Base-by-base conservation (phyloP, 768 basidiomycete genomes). In the Amanita fuliginea region DNA sequence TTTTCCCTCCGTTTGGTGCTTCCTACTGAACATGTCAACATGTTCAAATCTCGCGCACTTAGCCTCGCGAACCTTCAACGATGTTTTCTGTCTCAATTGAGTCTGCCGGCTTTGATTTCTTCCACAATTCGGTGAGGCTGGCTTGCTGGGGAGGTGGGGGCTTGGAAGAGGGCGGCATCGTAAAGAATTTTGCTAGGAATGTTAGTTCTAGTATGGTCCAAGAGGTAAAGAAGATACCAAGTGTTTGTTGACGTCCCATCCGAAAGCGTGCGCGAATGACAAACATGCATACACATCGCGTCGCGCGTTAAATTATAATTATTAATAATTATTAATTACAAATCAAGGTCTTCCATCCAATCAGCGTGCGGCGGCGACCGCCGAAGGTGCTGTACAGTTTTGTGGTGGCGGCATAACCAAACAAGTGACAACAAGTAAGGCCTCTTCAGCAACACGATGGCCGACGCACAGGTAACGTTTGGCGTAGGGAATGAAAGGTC, bases 121-220 rank as follows among this genome's bases (percentile, higher is more conserved):
- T 73, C 85, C 86, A 91, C 69, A 87, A 72, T 48, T 88, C 84
- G 50, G 77, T 72, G 34, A 92, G 75, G 57, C 70, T 88, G n/a
- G 86, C 71, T 61, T 92, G 88, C 51, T 87, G 86, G 6, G 82
- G 78, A 0, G 83, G 82, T 3, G 81, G 63, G 24, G 77, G 61
- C 64, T 86, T 88, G n/a, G 60, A 55, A 24, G 73, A 72, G 54
- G 73, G 74, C 0, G 88, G 84, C 83, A 88, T 85, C 51, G 73
- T 69, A 49, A 89, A 79, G 70, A 88, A 90, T 59, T 77, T 86
- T 33, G 80, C 86, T 90, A 53, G 7, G 33, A 10, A 9, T 47
- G 24, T 53, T 36, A 52, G 30, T 34, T 28, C 36, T 50, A 42
- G 35, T 35, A 26, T 1, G 26, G 46, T 16, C 16, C 19, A n/a